Evolutionary conservation across 352 stramenopile genomes (phyloP).

Genomic region (Pythium sukuiense): DNA sequence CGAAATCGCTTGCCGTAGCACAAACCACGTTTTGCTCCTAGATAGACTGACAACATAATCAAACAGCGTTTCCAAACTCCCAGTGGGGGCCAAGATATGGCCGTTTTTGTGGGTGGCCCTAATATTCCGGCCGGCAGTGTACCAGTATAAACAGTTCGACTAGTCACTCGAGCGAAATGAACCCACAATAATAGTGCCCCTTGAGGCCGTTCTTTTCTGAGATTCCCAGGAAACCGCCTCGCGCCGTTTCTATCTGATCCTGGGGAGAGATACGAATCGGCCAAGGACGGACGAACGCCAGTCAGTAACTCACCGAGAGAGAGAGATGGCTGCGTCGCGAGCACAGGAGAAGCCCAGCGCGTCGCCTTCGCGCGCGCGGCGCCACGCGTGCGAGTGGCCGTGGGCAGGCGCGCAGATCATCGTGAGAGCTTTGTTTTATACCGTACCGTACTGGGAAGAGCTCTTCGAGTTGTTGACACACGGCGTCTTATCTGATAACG

Average conservation of each 20-base stretch:
- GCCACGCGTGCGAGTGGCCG: conserved; percentile 48
- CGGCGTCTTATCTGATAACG: neutral
- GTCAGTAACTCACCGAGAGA: too few relatives aligned
- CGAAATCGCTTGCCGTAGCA: too few relatives aligned
- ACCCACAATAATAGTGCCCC: conserved; percentile 18
- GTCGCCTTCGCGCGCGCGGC: conserved; percentile 24
- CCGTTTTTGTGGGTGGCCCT: too few relatives aligned
- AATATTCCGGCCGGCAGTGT: too few relatives aligned
- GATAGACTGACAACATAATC: too few relatives aligned
- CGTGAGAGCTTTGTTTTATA: too few relatives aligned
- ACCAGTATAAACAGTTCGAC: too few relatives aligned
- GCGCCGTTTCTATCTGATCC: neutral
- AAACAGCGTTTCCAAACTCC: too few relatives aligned
- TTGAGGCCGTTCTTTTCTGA: conserved; percentile 2
- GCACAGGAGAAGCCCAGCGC: neutral
- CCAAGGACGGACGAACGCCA: neutral
- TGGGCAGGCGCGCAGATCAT: conserved; percentile 27
- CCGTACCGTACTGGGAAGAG: too few relatives aligned
- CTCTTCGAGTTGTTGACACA: too few relatives aligned
- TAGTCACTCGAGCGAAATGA: conserved; percentile 21
- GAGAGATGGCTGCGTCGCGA: neutral
- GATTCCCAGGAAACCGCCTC: conserved; percentile 15
- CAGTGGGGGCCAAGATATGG: too few relatives aligned
- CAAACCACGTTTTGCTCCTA: too few relatives aligned
- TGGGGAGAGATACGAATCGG: conserved; percentile 3